phyloP scores from a whole-genome alignment of 2,329 filamentous ascomycete species.

The Nothomitra cinnamomea region DNA sequence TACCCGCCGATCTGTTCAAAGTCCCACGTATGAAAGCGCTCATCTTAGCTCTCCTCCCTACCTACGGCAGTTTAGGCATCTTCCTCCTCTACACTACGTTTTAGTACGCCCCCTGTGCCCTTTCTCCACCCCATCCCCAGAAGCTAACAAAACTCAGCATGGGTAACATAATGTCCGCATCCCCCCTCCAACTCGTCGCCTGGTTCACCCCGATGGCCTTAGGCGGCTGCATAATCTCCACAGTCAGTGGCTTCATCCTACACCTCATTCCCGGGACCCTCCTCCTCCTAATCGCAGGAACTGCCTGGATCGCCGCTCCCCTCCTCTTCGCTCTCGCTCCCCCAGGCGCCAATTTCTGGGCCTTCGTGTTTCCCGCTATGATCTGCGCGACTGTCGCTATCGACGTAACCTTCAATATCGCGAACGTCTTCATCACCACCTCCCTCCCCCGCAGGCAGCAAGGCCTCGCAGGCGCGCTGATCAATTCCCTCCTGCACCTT shows the following conservation, averaged over 20 bases:
- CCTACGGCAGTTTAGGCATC: slow-evolving; percentile 51
- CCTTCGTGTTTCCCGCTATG: slow-evolving; percentile 25
- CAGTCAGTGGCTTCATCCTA: slow-evolving; percentile 46
- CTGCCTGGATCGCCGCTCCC: slow-evolving; percentile 39
- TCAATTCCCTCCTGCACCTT: slow-evolving; percentile 54
- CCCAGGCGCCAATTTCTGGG: slow-evolving; percentile 16
- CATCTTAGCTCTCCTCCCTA: slow-evolving; percentile 41
- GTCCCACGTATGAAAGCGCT: slow-evolving; percentile 53
- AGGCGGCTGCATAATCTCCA: slow-evolving; percentile 49
- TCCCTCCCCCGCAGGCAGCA: slow-evolving; percentile 48
- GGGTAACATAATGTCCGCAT: slow-evolving; percentile 39
- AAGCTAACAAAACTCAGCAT: slow-evolving; percentile 27
- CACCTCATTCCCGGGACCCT: slow-evolving; percentile 46
- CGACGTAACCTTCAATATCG: slow-evolving; percentile 59
- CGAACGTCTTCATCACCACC: slow-evolving; percentile 64
- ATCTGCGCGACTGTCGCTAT: slow-evolving; percentile 51
- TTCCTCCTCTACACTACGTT: slow-evolving; percentile 54
- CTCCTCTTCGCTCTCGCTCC: slow-evolving; percentile 21
- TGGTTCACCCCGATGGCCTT: slow-evolving; percentile 53
- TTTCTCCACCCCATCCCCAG: not conserved
- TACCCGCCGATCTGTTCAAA: slow-evolving; percentile 53
- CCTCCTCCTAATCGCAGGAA: slow-evolving; percentile 42
- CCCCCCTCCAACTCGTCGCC: slow-evolving; percentile 44
- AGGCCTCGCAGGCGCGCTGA: slow-evolving; percentile 52
- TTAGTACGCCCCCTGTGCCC: slow-evolving; percentile 28